Conservation (phyloP, 371 early-diverging fungal genomes). For the Phascolomyces articulosus region DNA sequence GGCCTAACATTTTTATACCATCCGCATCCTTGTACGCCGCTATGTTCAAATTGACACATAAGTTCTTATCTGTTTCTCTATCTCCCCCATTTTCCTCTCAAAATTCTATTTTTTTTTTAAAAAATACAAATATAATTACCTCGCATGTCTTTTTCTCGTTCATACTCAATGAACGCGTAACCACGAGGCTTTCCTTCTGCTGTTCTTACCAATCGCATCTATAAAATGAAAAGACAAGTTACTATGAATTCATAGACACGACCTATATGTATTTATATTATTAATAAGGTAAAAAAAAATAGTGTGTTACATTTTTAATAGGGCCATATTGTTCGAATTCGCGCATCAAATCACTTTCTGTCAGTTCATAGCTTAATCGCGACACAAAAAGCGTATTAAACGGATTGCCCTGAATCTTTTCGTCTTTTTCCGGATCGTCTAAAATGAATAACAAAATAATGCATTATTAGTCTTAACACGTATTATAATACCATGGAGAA, state of each 20-base stretch:
- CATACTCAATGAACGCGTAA: conserved; percentile 96
- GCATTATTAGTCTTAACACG: too few relatives aligned
- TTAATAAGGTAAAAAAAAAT: too few relatives aligned
- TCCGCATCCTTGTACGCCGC: conserved; percentile 91
- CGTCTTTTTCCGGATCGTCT: conserved; percentile 77
- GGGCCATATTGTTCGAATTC: conserved; percentile 89
- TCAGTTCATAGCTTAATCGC: conserved; percentile 82
- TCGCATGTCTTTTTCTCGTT: conserved; percentile 90
- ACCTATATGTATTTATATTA: too few relatives aligned
- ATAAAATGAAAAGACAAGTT: not conserved
- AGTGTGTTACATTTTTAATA: conserved; percentile 68
- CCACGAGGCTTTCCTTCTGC: conserved; percentile 77
- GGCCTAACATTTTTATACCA: conserved; percentile 84
- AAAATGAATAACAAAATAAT: conserved; percentile 8
- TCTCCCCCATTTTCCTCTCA: not conserved
- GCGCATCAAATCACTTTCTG: conserved; percentile 77
- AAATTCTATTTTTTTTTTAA: too few relatives aligned
- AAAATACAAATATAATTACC: conserved; percentile 36
- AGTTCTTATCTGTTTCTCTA: not conserved
- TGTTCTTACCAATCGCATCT: conserved; percentile 79
- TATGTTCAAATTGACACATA: conserved; percentile 16
- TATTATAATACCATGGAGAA: too few relatives aligned
- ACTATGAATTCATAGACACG: too few relatives aligned
- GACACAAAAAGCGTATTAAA: conserved; percentile 92
- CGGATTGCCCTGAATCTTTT: conserved; percentile 80